Conservation (phyloP, 768 basidiomycete genomes). For the Suillus hirtellus region DNA sequence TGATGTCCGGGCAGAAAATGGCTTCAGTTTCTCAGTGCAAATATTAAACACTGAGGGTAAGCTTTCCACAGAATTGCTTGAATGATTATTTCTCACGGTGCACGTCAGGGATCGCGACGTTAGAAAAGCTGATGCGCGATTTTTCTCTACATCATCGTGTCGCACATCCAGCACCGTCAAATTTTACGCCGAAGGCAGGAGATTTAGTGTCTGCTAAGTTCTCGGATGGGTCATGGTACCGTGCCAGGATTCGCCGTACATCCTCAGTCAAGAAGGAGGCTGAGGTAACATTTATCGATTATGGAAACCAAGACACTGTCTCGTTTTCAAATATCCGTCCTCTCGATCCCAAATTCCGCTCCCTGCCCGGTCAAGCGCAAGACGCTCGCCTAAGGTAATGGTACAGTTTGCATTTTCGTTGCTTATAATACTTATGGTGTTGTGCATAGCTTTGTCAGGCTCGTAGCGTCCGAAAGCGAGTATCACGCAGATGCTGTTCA, state of each 20-base stretch:
- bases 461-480: slow-evolving; percentile 79
- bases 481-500: slow-evolving; percentile 84
- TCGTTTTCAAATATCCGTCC: slow-evolving; percentile 84
- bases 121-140: slow-evolving; percentile 94
- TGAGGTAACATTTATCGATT: slow-evolving; percentile 92
- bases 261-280: slow-evolving; percentile 91
- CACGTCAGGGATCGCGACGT: slow-evolving; percentile 74
- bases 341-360: slow-evolving; percentile 86
- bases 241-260: slow-evolving; percentile 85
- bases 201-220: slow-evolving; percentile 95
- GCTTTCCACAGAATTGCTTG: slow-evolving; percentile 16
- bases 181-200: slow-evolving; percentile 78
- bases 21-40: slow-evolving; percentile 90
- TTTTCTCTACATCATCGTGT: slow-evolving; percentile 85
- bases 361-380: slow-evolving; percentile 89
- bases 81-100: slow-evolving; percentile 5
- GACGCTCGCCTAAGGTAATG: slow-evolving; percentile 85
- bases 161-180: slow-evolving; percentile 52
- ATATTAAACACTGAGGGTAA: slow-evolving; percentile 87
- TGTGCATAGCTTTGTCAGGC: slow-evolving; percentile 74
- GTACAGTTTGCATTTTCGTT: slow-evolving; percentile 8
- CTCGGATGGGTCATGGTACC: slow-evolving; percentile 93
- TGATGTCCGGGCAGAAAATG: slow-evolving; percentile 72
- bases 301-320: slow-evolving; percentile 92
- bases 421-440: slow-evolving; percentile 9